Conservation (phyloP, 495 filamentous ascomycete genomes). For the Ramalina intermedia region DNA sequence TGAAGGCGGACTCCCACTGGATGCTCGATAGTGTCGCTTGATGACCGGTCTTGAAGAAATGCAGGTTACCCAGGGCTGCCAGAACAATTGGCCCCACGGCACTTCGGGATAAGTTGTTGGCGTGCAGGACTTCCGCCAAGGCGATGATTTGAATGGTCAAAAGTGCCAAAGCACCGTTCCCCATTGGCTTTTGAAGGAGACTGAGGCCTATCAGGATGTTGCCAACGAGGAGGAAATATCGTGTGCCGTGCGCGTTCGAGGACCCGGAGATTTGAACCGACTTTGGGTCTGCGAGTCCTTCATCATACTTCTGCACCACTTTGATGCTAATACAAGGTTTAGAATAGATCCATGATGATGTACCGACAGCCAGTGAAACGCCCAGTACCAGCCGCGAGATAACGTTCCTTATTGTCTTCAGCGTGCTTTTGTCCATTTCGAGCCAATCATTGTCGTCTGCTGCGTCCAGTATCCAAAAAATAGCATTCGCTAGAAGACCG, state of each 20-base stretch:
- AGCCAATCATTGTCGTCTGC: constrained; percentile 87
- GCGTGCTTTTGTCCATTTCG: constrained; percentile 33
- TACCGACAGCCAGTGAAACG: constrained; percentile 50
- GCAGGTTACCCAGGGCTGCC: constrained; percentile 71
- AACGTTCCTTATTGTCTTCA: constrained; percentile 62
- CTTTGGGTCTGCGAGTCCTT: constrained; percentile 25
- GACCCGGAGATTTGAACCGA: constrained; percentile 73
- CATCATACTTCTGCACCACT: constrained; percentile 15
- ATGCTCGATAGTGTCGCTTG: constrained; percentile 78
- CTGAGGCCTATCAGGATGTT: constrained; percentile 62
- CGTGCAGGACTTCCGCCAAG: constrained; percentile 76
- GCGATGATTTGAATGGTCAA: constrained; percentile 75
- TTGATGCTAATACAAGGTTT: constrained; percentile 59
- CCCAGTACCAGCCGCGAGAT: constrained; percentile 63
- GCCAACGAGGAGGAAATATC: constrained; percentile 72
- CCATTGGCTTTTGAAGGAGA: constrained; percentile 90
- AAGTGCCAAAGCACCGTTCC: constrained; percentile 65
- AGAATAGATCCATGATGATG: constrained; percentile 55
- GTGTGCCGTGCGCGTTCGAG: constrained; percentile 80
- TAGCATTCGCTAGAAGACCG: constrained; percentile 57
- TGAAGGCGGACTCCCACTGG: constrained; percentile 96
- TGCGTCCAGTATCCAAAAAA: constrained; percentile 83
- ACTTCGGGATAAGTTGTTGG: constrained; percentile 51
- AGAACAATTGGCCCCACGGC: constrained; percentile 74
- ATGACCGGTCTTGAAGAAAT: constrained; percentile 97